These are phyloP conservation scores for Vigna reflexopilosa DNA, from an alignment of 306 rosid species.

Conservation along the genomic window DNA sequence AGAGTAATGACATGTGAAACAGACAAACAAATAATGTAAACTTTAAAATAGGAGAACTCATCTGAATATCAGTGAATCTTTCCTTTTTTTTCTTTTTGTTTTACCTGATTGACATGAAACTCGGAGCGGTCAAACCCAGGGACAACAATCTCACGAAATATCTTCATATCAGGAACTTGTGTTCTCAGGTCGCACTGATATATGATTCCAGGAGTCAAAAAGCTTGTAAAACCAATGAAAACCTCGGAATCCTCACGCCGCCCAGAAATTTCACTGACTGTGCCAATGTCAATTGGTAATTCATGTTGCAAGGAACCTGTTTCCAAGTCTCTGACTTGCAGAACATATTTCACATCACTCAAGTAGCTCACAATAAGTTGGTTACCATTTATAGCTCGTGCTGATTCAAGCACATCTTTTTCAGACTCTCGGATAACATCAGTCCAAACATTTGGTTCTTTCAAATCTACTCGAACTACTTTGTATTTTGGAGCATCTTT, in stretches of 20 bases:
- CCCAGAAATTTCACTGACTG: constrained; percentile 75
- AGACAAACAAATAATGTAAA: background rate
- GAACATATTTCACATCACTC: constrained; percentile 87
- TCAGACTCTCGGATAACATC: constrained; percentile 80
- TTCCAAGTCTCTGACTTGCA: constrained; percentile 84
- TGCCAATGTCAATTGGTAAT: constrained; percentile 88
- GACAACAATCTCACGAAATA: constrained; percentile 80
- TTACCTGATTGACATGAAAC: constrained; percentile 82
- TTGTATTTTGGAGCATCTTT: constrained; percentile 95
- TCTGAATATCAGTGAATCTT: background rate
- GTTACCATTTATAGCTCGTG: constrained; percentile 75
- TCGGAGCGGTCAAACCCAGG: constrained; percentile 82
- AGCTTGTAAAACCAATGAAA: constrained; percentile 83
- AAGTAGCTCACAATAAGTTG: constrained; percentile 83
- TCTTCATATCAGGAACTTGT: constrained; percentile 71
- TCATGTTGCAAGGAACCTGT: constrained; percentile 84
- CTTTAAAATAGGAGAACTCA: background rate
- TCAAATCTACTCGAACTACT: constrained; percentile 79
- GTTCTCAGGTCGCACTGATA: constrained; percentile 75
- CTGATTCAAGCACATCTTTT: constrained; percentile 84
- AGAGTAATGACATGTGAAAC: constrained; percentile 20
- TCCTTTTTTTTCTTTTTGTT: background rate
- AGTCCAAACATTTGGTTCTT: constrained; percentile 75
- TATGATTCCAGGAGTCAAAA: constrained; percentile 85
- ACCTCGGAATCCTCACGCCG: constrained; percentile 70